phyloP scores from a whole-genome alignment of 352 stramenopile genomes.

The Thalassiosira mediterranea region DNA sequence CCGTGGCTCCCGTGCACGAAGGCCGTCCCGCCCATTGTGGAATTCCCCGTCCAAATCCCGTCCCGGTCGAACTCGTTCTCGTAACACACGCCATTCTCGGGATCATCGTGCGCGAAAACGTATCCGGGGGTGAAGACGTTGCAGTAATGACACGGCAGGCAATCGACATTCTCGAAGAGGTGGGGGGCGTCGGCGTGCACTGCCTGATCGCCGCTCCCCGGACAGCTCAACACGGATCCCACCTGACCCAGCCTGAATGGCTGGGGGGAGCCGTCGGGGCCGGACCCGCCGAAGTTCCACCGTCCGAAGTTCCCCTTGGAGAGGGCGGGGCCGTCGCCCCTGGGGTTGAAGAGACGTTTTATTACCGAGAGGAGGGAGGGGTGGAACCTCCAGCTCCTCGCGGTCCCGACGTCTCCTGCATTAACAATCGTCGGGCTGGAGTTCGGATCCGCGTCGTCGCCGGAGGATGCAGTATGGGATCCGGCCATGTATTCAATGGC shows the following conservation, averaged over 20 bases:
- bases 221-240: conserved; percentile 77
- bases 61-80: conserved; percentile 48
- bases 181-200: conserved; percentile 83
- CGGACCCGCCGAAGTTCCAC: conserved; percentile 81
- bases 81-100: conserved; percentile 6
- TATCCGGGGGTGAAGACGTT: conserved; percentile 76
- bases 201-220: conserved; percentile 74
- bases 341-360: conserved; percentile 68
- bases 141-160: conserved; percentile 77
- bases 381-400: conserved; percentile 49
- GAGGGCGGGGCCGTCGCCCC: conserved; percentile 46
- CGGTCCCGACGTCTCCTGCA: conserved; percentile 12
- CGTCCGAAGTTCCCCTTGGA: conserved; percentile 77
- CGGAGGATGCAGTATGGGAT: neutral
- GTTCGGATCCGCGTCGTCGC: neutral
- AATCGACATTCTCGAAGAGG: conserved; percentile 75
- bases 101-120: conserved; percentile 7
- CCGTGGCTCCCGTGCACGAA: conserved; percentile 78
- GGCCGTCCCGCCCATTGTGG: conserved; percentile 73
- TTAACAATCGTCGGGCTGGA: conserved; percentile 22
- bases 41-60: conserved; percentile 50
- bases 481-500: conserved; percentile 4
- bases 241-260: conserved; percentile 69
- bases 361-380: conserved; percentile 66
- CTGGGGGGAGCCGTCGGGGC: conserved; percentile 69